A percentile compares a stretch with the other conserved stretches of the same genome.
These are phyloP conservation scores for Melaleuca quinquenervia DNA, from an alignment of 345 rosid species.

Conservation along the genomic window DNA sequence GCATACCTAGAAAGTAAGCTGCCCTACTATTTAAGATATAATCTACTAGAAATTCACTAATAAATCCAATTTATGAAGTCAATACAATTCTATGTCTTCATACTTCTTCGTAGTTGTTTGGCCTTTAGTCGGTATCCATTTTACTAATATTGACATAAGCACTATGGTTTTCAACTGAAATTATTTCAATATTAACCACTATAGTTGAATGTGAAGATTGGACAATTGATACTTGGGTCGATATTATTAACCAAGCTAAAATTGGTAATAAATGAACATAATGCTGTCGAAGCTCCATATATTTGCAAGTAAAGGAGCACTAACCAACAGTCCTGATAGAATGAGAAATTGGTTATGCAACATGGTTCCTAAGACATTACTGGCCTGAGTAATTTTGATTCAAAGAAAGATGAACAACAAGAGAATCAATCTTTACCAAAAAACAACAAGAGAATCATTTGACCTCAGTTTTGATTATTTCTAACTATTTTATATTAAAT, in stretches of 20 bases:
- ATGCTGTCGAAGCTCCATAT: not conserved
- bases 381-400: too few relatives aligned
- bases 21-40: not conserved
- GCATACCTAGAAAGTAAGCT: not conserved
- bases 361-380: not conserved
- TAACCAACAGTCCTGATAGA: not conserved
- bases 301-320: not conserved
- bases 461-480: not conserved
- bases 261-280: too few relatives aligned
- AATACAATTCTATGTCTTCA: not conserved
- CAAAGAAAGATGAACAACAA: not conserved
- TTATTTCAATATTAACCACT: not conserved
- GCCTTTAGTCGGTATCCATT: slow-evolving; percentile 1
- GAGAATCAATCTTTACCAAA: too few relatives aligned
- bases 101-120: not conserved
- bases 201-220: slow-evolving; percentile 2
- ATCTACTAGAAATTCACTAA: not conserved
- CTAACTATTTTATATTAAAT: not conserved
- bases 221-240: not conserved
- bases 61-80: not conserved
- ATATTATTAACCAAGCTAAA: not conserved
- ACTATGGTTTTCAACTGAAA: slow-evolving; percentile 5
- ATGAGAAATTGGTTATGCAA: not conserved
- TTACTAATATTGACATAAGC: slow-evolving; percentile 2
- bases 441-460: not conserved